Evolutionary conservation across 495 filamentous ascomycete genomes (phyloP).

Genomic region (Aspergillus steynii): DNA sequence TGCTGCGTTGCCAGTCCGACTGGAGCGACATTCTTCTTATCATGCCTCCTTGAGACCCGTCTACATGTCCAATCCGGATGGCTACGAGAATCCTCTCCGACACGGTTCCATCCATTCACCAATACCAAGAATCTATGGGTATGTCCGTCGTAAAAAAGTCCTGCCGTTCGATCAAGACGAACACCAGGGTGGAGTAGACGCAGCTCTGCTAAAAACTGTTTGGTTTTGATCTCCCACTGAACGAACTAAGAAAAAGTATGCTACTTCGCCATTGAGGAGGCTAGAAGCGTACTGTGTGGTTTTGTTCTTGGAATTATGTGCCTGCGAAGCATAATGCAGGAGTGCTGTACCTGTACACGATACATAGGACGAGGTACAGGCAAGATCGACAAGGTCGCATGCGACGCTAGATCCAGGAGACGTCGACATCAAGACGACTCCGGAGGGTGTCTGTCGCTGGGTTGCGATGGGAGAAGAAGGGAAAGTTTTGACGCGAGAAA

Average conservation of each 20-base stretch:
- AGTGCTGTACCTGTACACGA: not conserved
- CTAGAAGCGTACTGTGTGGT: constrained; percentile 50
- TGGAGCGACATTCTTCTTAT: not conserved
- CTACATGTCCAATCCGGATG: too few species aligned
- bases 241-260: constrained; percentile 50
- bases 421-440: not conserved
- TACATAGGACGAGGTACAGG: not conserved
- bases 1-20: not conserved
- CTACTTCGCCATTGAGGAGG: constrained; percentile 41
- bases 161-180: constrained; percentile 45
- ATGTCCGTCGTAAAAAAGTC: constrained; percentile 57
- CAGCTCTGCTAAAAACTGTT: constrained; percentile 57
- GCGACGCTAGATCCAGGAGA: not conserved
- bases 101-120: not conserved
- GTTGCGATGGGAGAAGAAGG: not conserved
- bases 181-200: constrained; percentile 58
- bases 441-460: too few species aligned
- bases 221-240: constrained; percentile 56
- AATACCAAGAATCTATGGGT: not conserved
- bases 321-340: not conserved
- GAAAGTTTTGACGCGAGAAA: constrained; percentile 1
- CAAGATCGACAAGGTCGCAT: not conserved
- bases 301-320: constrained; percentile 7
- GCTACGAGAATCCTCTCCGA: not conserved
- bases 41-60: too few species aligned